Evolutionary conservation across 805 yeast species (phyloP), one percentile per base, ranked within the genome.

Genomic region (Spathaspora hagerdaliae): DNA sequence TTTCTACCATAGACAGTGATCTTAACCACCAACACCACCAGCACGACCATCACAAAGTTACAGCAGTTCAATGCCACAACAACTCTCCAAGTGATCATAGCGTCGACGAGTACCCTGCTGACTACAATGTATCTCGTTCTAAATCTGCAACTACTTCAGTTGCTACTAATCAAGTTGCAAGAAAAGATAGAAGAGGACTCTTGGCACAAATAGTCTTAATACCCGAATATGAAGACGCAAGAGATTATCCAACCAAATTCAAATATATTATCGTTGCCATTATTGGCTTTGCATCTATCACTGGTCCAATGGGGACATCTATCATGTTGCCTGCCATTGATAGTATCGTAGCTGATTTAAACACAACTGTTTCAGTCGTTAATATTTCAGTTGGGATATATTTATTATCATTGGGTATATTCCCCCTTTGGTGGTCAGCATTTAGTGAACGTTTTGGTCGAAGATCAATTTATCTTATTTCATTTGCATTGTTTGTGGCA

Each of bases 241-340:
- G 89, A 46, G 78, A 77, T 12, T 80, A 83, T 53, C 82, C 89
- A 5, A 46, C 52, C 1, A 47, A 48, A 2, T 57, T 74, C 44
- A 87, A 87, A 56, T 56, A 63, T 41, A 44, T 73, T n/a, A 69
- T 88, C 38, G 85, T 86, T 0, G 67, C 77, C 31, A 67, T 86
- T 12, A 79, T 87, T 41, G 91, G 92, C 0, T 65, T 78, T 47
- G 90, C 91, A 6, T 85, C 91, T 1, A 67, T 85, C 59, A 76
- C 85, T 44, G 96, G 96, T 0, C 96, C 96, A 6, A 85, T 88
- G 94, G 96, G 94, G 10, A 83, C 94, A 1, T 83, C 94, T 0
- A 86, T 88, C 42, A 72, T 88, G 56, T 76, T 85, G 41, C 96
- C 96, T 0, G 92, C 94, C 0, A 77, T 87, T 15, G 78, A 78